Percentiles rank a stretch among this genome's conserved stretches.
Conservation (phyloP, 495 filamentous ascomycete species). For the Rhypophila decipiens region DNA sequence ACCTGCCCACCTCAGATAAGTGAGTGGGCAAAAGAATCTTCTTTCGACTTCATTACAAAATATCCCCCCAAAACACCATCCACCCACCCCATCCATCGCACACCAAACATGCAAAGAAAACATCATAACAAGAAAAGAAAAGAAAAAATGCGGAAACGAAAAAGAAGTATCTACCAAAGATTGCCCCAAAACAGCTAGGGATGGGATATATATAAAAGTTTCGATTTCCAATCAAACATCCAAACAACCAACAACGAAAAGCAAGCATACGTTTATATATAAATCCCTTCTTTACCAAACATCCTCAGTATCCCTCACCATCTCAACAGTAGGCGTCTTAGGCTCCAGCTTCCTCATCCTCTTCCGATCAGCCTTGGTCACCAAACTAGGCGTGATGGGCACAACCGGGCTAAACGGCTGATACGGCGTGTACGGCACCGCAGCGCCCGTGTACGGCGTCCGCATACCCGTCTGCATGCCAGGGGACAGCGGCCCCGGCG, state of each 20-base stretch:
- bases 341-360: constrained; percentile 54
- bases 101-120: background rate
- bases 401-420: constrained; percentile 87
- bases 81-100: no score
- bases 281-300: constrained; percentile 41
- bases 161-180: background rate
- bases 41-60: no score
- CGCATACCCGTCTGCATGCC: constrained; percentile 34
- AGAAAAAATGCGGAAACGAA: constrained; percentile 1
- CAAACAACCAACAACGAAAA: background rate
- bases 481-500: constrained; percentile 36
- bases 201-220: no score
- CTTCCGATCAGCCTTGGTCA: constrained; percentile 70
- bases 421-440: constrained; percentile 80
- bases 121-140: background rate
- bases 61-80: no score
- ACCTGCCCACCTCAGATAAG: no score
- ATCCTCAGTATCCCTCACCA: constrained; percentile 47
- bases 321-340: constrained; percentile 46
- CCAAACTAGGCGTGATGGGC: constrained; percentile 76
- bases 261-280: background rate
- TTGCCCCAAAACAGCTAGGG: background rate
- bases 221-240: no score
- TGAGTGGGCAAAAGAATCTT: no score
- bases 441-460: constrained; percentile 66